phyloP scores from a whole-genome alignment of 2,329 filamentous ascomycete genomes.

The Leptographium radiaticola region DNA sequence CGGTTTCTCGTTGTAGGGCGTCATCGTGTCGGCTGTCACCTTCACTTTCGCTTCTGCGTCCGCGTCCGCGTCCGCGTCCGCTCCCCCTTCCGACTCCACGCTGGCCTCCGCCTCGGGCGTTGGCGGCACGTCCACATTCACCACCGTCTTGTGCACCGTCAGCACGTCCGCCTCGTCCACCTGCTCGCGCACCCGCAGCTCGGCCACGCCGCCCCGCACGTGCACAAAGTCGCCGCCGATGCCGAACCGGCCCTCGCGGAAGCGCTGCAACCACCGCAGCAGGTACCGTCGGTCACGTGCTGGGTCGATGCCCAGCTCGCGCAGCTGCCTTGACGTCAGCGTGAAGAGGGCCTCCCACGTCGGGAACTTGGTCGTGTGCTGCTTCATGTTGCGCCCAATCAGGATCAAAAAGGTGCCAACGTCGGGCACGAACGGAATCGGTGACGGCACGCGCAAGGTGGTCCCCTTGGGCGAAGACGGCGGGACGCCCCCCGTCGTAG shows the following conservation, averaged over 20 bases:
- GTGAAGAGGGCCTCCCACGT: slow-evolving; percentile 87
- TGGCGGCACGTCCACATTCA: slow-evolving; percentile 33
- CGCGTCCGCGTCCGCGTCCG: background rate
- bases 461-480: too few relatives aligned
- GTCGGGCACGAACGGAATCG: slow-evolving; percentile 79
- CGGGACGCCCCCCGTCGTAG: background rate
- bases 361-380: slow-evolving; percentile 75
- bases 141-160: slow-evolving; percentile 35
- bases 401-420: slow-evolving; percentile 74
- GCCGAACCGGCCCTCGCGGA: slow-evolving; percentile 63
- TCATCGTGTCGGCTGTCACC: background rate
- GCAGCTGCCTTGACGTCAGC: slow-evolving; percentile 62
- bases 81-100: background rate
- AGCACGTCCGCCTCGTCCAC: slow-evolving; percentile 18
- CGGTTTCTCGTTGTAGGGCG: slow-evolving; percentile 22
- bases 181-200: slow-evolving; percentile 34
- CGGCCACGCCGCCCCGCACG: slow-evolving; percentile 45
- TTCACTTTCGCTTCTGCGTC: background rate
- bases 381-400: slow-evolving; percentile 75
- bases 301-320: slow-evolving; percentile 76
- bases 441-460: slow-evolving; percentile 48
- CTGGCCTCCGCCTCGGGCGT: background rate
- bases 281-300: slow-evolving; percentile 73
- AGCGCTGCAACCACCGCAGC: slow-evolving; percentile 76
- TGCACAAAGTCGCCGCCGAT: slow-evolving; percentile 70